Base-by-base conservation (phyloP, 2,329 filamentous ascomycete species). In the Aspergillus sp. region DNA sequence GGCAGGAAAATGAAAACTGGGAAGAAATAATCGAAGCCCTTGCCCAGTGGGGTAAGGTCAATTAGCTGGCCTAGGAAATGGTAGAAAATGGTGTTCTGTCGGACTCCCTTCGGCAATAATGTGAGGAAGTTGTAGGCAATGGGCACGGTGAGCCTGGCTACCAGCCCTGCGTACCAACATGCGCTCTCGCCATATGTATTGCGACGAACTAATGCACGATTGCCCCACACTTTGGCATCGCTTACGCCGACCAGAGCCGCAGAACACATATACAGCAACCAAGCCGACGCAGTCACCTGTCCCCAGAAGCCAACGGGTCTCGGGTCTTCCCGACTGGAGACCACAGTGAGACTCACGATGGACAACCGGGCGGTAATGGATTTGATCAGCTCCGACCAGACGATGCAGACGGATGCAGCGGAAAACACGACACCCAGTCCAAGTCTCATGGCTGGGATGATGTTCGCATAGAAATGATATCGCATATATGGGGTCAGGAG, bases 201-300 rank as follows among this genome's bases (percentile, higher is more conserved):
- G 36, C 91, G 79, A 37, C 76, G 78, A 29, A 96, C 89, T 4
- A 98, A 69, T 0, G 91, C 89, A 20, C 91, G 78, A 30, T 93
- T 91, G 35, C 91, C 83, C 91, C 91, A 98, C n/a, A 95, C 86
- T 52, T 91, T 93, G 48, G 94, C 85, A 53, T 94, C 86, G 10
- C 81, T 86, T 51, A 98, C 80, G 5, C 86, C 88, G 36, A 78
- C 82, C 31, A 96, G 74, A 4, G 91, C 86, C 29, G 86, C 86
- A 10, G 82, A 71, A 57, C 84, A 93, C 91, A 98, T 98, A 67
- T 98, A 98, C 36, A 88, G 70, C 39, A 98, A 80, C 91, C 91
- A 98, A 10, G 77, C 66, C 2, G 86, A 80, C 1, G 89, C 83
- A 30, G 89, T 80, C 27, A 86, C 58, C 56, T 98, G 91, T 4